Evolutionary conservation across 75 land plant species (phyloP), one percentile per base, ranked within the genome.

Genomic region (Picea sitchensis): DNA sequence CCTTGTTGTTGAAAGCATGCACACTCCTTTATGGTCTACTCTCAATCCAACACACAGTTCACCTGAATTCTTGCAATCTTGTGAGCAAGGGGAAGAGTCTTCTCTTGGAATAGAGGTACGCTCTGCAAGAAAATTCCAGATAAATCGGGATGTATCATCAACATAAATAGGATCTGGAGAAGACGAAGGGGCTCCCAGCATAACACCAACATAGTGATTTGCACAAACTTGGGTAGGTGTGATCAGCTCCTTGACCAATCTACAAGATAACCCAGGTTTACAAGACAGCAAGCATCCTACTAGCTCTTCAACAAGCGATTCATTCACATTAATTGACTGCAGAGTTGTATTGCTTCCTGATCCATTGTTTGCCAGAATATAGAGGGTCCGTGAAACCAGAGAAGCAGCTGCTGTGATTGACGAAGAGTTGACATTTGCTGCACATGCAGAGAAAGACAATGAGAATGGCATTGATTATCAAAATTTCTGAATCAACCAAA

Each of bases 121-220:
- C 32, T 92, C 92, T 14, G 98, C 96, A 73, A 98, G 72, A 83
- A 98, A 98, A 76, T 98, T 95, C 98, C 98, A 98, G 12, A 95
- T 56, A 80, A 98, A 98, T 61, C 96, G 90, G 11, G 96, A 72
- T 26, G 91, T 85, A 78, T 98, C 98, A 79, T 81, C 88, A 11
- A 83, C 83, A 79, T 82, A 77, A 47, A 81, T 87, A 64, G 78
- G 78, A 79, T 76, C 68, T 56, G 88, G 90, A 9, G 75, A 62
- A 36, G 82, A 71, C 12, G 91, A 81, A 60, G 98, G 96, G 31
- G 88, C 85, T 32, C 88, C 94, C 56, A 84, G 75, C 54, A 98
- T 76, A 77, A 95, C 99, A 61, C 99, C 99, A 73, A 92, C 99
- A 85, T 95, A 98, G 79, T 93, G 92, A 80, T 82, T 95, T 17